Evolutionary conservation across 352 stramenopile species (phyloP).

Genomic region (Phytophthora ramorum): DNA sequence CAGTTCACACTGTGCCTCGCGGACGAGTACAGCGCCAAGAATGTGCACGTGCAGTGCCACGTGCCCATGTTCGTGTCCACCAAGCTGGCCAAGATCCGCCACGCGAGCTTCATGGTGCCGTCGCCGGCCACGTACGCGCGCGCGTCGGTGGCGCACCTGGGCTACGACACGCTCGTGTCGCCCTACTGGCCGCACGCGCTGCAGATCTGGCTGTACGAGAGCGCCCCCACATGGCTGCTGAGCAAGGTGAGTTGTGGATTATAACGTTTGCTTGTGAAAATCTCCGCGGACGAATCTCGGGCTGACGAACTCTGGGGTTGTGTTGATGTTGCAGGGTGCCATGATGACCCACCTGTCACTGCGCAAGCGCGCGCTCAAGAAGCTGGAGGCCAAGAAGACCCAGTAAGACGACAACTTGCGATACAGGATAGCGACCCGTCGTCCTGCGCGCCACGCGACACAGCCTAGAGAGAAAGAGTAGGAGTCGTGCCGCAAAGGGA

Average conservation of each 20-base stretch:
- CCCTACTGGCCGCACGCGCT: slow-evolving; percentile 97
- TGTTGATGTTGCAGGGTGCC: slow-evolving; percentile 50
- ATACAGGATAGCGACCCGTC: slow-evolving; percentile 1
- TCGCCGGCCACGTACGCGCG: slow-evolving; percentile 92
- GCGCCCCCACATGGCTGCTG: slow-evolving; percentile 86
- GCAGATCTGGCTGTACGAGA: slow-evolving; percentile 95
- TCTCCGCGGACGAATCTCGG: neutral
- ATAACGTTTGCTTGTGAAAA: slow-evolving; percentile 1
- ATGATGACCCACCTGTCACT: slow-evolving; percentile 84
- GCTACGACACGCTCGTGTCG: slow-evolving; percentile 92
- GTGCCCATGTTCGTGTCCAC: slow-evolving; percentile 99
- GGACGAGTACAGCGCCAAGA: slow-evolving; percentile 95
- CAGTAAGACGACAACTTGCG: slow-evolving; percentile 41
- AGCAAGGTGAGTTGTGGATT: slow-evolving; percentile 72
- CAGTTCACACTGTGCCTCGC: slow-evolving; percentile 97
- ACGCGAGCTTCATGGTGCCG: slow-evolving; percentile 93
- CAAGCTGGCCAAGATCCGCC: slow-evolving; percentile 99
- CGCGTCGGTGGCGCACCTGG: slow-evolving; percentile 93
- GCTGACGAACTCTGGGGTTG: slow-evolving; percentile 18
- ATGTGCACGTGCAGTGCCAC: slow-evolving; percentile 97
- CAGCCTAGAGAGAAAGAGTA: neutral
- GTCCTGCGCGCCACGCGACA: neutral
- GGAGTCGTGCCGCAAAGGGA: neutral
- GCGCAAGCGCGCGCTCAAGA: slow-evolving; percentile 89
- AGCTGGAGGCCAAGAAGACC: slow-evolving; percentile 87